A percentile compares a stretch with the other conserved stretches of the same genome.
phyloP scores from a whole-genome alignment of 805 yeast genomes.

The Kodamaea restingae region DNA sequence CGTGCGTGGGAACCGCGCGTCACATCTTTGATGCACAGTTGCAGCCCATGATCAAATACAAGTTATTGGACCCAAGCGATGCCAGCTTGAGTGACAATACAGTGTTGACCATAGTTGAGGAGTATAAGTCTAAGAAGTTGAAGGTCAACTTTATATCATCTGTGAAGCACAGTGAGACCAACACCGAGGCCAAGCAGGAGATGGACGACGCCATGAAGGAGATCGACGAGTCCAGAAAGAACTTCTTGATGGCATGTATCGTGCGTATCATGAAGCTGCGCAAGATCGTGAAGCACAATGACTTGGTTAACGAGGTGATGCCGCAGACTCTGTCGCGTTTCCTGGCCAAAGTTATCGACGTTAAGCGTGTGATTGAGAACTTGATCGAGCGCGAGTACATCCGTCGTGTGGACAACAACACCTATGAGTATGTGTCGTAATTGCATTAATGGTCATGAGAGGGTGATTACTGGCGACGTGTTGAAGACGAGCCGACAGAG shows the following conservation, averaged over 20 bases:
- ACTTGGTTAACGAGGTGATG: constrained; percentile 80
- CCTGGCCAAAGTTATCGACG: constrained; percentile 79
- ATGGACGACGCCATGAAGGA: constrained; percentile 72
- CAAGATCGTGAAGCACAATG: constrained; percentile 71
- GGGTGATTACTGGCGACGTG: too few species aligned
- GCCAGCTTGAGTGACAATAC: constrained; percentile 39
- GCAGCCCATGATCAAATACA: constrained; percentile 73
- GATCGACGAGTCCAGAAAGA: constrained; percentile 80
- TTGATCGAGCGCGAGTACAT: constrained; percentile 84
- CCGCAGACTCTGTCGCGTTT: constrained; percentile 81
- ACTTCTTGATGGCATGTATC: constrained; percentile 85
- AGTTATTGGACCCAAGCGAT: constrained; percentile 58
- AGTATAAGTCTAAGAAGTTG: constrained; percentile 79
- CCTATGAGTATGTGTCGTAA: constrained; percentile 78
- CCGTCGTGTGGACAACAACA: constrained; percentile 67
- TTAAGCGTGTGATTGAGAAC: constrained; percentile 79
- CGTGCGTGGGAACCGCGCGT: constrained; percentile 62
- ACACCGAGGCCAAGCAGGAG: constrained; percentile 58
- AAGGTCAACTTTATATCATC: constrained; percentile 74
- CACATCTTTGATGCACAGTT: constrained; percentile 73
- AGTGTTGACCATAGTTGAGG: constrained; percentile 64
- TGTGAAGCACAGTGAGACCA: constrained; percentile 35
- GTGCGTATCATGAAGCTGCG: constrained; percentile 96
- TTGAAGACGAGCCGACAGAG: too few species aligned
- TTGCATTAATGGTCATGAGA: background rate